phyloP scores from a whole-genome alignment of 345 rosid species.

The Hibiscus trionum region DNA sequence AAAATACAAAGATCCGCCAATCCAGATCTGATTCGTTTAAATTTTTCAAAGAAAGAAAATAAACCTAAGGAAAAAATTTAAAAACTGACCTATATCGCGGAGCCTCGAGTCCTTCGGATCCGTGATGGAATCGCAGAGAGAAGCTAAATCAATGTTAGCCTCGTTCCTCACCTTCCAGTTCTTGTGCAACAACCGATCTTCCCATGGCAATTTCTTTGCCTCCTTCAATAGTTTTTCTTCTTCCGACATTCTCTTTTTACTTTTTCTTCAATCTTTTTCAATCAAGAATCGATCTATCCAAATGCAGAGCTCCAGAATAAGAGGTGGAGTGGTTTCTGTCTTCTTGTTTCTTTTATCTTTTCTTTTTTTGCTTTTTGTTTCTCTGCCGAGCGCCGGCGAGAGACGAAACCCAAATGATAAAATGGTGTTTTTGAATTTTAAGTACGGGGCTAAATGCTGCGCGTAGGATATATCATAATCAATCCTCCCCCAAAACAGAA shows the following conservation, averaged over 20 bases:
- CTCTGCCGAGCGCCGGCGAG: conserved; percentile 47
- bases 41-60: background rate
- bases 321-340: conserved; percentile 4
- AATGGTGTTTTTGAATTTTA: conserved; percentile 13
- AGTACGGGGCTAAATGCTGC: background rate
- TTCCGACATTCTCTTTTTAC: conserved; percentile 58
- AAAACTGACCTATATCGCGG: conserved; percentile 80
- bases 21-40: conserved; percentile 47
- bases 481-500: background rate
- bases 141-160: conserved; percentile 84
- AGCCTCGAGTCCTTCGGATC: conserved; percentile 95
- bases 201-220: conserved; percentile 99
- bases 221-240: conserved; percentile 90
- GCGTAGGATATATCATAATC: conserved; percentile 17
- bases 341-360: background rate
- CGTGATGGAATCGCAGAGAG: conserved; percentile 72
- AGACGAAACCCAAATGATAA: conserved; percentile 22
- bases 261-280: background rate
- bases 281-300: conserved; percentile 13
- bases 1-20: conserved; percentile 32
- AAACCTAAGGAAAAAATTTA: background rate
- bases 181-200: conserved; percentile 88
- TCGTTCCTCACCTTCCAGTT: conserved; percentile 97
- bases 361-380: background rate
- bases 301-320: conserved; percentile 15